Conservation (phyloP, 345 rosid genomes). For the Anacardium occidentale region DNA sequence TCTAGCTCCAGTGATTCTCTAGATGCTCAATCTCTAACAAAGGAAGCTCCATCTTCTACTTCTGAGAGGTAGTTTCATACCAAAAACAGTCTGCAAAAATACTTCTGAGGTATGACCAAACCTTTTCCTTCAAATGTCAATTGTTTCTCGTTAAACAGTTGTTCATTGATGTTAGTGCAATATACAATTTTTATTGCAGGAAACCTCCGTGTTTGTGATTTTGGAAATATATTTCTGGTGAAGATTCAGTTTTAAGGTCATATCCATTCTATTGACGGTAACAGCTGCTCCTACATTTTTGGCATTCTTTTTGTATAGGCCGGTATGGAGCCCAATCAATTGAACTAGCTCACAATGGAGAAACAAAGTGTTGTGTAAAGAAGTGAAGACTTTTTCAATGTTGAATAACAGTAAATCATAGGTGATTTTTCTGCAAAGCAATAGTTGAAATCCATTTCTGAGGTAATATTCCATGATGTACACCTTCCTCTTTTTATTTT, state of each 20-base stretch:
- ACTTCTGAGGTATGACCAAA: conserved; percentile 25
- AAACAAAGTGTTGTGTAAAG: conserved; percentile 1
- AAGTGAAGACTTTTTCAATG: conserved; percentile 12
- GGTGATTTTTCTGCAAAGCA: conserved; percentile 3
- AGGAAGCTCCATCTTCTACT: conserved; percentile 31
- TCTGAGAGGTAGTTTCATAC: conserved; percentile 27
- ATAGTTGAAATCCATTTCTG: neutral
- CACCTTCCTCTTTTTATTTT: too few species aligned
- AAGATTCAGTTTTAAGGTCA: neutral
- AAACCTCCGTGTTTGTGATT: conserved; percentile 4
- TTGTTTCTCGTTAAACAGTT: neutral
- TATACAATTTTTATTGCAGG: neutral
- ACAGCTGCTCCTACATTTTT: conserved; percentile 18
- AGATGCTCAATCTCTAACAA: conserved; percentile 43
- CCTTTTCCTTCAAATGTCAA: neutral
- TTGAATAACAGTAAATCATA: neutral
- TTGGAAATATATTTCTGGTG: neutral
- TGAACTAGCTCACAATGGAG: neutral
- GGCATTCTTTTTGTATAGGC: conserved; percentile 4
- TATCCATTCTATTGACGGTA: neutral
- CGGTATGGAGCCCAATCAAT: conserved; percentile 17
- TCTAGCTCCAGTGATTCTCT: conserved; percentile 31
- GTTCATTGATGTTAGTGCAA: neutral
- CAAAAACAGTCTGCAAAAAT: conserved; percentile 1
- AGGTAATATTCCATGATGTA: neutral